Base-by-base conservation (phyloP, 495 filamentous ascomycete genomes). In the Barbatosphaeria neglecta region DNA sequence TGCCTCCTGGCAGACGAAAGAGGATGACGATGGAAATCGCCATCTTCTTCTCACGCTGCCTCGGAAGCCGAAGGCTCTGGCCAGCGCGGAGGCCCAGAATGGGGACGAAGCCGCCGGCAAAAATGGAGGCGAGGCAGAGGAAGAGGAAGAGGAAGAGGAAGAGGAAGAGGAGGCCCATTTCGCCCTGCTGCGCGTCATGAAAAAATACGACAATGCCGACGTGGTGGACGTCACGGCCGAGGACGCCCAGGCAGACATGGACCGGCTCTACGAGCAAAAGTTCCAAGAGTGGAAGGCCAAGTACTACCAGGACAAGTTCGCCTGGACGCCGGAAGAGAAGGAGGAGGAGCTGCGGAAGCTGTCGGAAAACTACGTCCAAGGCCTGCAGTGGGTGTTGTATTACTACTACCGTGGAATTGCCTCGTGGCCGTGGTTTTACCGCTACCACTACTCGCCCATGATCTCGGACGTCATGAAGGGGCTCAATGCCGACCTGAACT, bases 341-440 rank as follows among this genome's bases (percentile, higher is more conserved):
- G 79, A 94, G 41, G 72, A 80, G 17, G 87, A 95, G 57, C 73
- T 97, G 58, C 80, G 72, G 37, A 82, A 86, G 49, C 69, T 99
- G 51, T 80, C 86, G 1, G 87, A 95, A 65, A 99, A 97, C 67
- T 99, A 99, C 62, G 84, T 99, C 6, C 86, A 97, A 69, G 93
- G 93, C 22, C 66, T 99, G 43, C 93, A 99, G 57, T 99, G 93
- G 93, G 93, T 99, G 27, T 69, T 99, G 31, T 95, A 83, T 65
- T 98, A 98, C 66, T 99, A 99, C 60, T 97, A 99, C 60, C 81
- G 84, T 44, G 92, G 93, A 42, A 89, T 99, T 45, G 93, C 83
- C 22, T 96, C 90, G 42, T 99, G 93, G 93, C 86, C 92, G 20
- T 99, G 93, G 93, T 99, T 85, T 65, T 99, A 96, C 65, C 64